A percentile compares a stretch with the other conserved stretches of the same genome.
Evolutionary conservation across 83 land plant species (phyloP).

Genomic region (Picea abies): DNA sequence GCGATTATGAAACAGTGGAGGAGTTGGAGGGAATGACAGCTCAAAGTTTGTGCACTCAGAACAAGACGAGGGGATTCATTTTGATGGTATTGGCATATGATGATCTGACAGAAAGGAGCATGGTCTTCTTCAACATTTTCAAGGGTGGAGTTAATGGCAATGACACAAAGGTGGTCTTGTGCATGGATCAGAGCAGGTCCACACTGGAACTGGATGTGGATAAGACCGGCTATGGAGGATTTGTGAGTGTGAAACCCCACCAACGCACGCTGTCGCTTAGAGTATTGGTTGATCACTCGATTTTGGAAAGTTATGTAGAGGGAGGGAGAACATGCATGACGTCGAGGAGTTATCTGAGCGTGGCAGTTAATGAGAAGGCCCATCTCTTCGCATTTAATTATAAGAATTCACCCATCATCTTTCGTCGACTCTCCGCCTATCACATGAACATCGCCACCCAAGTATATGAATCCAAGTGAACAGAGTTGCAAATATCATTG

Average conservation of each 20-base stretch:
- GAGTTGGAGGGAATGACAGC: too few species aligned
- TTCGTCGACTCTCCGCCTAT: background rate
- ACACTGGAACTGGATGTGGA: conserved; percentile 22
- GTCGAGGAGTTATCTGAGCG: conserved; percentile 33
- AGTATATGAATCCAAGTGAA: too few species aligned
- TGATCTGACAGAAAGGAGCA: too few species aligned
- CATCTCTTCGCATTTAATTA: conserved; percentile 42
- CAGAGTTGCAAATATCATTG: too few species aligned
- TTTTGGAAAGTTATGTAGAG: conserved; percentile 45
- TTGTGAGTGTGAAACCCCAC: conserved; percentile 33
- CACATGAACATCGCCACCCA: background rate
- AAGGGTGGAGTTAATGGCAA: conserved; percentile 18
- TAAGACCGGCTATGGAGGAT: conserved; percentile 51
- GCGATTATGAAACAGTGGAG: background rate
- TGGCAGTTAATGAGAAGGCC: conserved; percentile 20
- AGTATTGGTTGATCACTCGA: conserved; percentile 53
- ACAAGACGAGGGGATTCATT: conserved; percentile 37
- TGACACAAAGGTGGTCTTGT: conserved; percentile 36
- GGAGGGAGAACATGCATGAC: conserved; percentile 43
- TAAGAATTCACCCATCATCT: background rate
- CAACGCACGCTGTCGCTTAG: conserved; percentile 35
- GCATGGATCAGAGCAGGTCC: conserved; percentile 76
- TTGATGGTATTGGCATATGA: conserved; percentile 59
- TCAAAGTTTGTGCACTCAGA: background rate
- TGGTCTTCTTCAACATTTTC: conserved; percentile 64